These are phyloP conservation scores for Lagenaria siceraria DNA, from an alignment of 306 rosid genomes.

Conservation along the genomic window DNA sequence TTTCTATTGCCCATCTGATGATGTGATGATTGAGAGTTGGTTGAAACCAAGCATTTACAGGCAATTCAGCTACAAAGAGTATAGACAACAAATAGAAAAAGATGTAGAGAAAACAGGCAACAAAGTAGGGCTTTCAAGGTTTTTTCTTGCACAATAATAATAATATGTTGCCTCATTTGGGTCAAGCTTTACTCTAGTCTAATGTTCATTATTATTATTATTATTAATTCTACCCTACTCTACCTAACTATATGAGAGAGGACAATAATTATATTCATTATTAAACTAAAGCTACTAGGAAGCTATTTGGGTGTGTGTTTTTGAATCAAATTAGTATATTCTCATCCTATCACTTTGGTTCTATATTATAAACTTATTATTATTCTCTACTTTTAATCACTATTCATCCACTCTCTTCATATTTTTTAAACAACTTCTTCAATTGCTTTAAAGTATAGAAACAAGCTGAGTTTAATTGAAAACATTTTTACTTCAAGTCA, in stretches of 20 bases:
- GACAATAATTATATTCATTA: neutral
- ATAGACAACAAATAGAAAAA: conserved; percentile 24
- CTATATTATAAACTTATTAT: neutral
- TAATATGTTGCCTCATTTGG: neutral
- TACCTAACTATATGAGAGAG: neutral
- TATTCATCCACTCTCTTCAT: neutral
- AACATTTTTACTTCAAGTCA: too few species aligned
- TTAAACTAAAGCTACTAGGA: neutral
- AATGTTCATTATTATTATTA: neutral
- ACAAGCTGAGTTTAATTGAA: too few species aligned
- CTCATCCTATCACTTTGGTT: neutral
- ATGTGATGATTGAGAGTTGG: conserved; percentile 33
- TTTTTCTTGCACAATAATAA: conserved; percentile 32
- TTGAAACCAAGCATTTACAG: conserved; percentile 24
- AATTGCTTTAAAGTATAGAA: neutral
- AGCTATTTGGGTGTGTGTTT: neutral
- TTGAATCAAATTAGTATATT: neutral
- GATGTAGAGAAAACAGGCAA: conserved; percentile 54
- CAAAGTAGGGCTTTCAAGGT: conserved; percentile 62
- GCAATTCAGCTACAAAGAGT: conserved; percentile 46
- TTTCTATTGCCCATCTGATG: conserved; percentile 45
- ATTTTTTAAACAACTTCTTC: neutral
- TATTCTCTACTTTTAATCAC: neutral
- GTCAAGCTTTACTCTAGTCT: neutral
- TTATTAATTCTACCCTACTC: neutral